phyloP scores from a whole-genome alignment of 305 asterid species.

The Solanum hybrid region DNA sequence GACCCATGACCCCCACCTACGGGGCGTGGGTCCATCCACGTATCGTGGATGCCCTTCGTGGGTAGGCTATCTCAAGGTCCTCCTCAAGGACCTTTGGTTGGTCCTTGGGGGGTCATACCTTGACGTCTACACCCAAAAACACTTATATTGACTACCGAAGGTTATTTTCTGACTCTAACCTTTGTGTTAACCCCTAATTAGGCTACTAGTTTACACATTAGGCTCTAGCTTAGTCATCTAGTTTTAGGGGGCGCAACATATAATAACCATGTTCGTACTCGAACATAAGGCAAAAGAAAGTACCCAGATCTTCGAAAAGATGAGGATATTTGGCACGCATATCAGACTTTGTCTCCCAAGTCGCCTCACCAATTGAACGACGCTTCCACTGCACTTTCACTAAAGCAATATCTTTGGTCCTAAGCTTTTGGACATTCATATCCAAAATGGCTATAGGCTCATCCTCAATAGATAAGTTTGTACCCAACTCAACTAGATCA shows the following conservation, averaged over 20 bases:
- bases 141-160: background rate
- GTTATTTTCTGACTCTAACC: background rate
- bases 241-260: background rate
- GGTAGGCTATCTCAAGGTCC: no score
- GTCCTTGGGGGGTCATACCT: background rate
- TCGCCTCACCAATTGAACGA: background rate
- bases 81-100: no score
- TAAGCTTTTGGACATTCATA: background rate
- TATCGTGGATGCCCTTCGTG: no score
- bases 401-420: background rate
- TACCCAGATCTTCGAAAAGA: background rate
- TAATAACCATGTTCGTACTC: background rate
- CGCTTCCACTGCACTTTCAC: background rate
- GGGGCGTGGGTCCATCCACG: no score
- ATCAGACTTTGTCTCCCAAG: background rate
- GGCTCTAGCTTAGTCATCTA: background rate
- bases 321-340: background rate
- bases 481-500: background rate
- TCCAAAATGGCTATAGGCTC: background rate
- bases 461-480: background rate
- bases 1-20: no score
- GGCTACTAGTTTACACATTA: background rate
- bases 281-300: background rate
- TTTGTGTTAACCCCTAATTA: background rate
- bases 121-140: background rate